phyloP scores from a whole-genome alignment of 2,329 filamentous ascomycete species.

The Malbranchea cinnamomea region DNA sequence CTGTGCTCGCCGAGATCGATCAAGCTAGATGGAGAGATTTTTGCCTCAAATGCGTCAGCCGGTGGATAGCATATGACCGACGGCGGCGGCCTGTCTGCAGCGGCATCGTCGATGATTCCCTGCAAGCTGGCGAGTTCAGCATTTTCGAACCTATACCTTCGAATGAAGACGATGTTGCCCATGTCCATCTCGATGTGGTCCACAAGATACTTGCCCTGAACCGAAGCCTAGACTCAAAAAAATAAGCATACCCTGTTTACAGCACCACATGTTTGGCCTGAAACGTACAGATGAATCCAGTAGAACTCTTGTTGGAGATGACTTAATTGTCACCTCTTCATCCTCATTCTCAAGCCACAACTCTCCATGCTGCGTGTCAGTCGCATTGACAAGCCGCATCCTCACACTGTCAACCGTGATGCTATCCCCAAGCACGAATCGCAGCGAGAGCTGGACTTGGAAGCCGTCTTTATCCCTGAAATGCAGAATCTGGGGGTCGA shows the following conservation, averaged over 20 bases:
- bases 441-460: conserved; percentile 49
- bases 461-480: conserved; percentile 61
- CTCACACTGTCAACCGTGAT: conserved; percentile 51
- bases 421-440: conserved; percentile 57
- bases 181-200: conserved; percentile 50
- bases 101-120: conserved; percentile 17
- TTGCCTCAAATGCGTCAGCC: conserved; percentile 51
- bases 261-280: too few relatives aligned
- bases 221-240: conserved; percentile 22
- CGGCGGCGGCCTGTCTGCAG: conserved; percentile 36
- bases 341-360: conserved; percentile 45
- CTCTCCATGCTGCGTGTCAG: conserved; percentile 46
- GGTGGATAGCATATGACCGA: conserved; percentile 62
- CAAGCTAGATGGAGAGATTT: conserved; percentile 49
- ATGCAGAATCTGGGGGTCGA: conserved; percentile 56
- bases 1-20: conserved; percentile 70
- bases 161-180: conserved; percentile 25
- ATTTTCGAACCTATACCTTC: conserved; percentile 16
- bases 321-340: conserved; percentile 35
- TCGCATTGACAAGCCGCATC: conserved; percentile 45
- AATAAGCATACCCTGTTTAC: too few relatives aligned
- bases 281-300: conserved; percentile 34
- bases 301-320: conserved; percentile 39
- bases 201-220: conserved; percentile 57
- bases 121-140: conserved; percentile 22